Conservation (phyloP, 768 basidiomycete genomes). For the Leccinum fibrillosum region DNA sequence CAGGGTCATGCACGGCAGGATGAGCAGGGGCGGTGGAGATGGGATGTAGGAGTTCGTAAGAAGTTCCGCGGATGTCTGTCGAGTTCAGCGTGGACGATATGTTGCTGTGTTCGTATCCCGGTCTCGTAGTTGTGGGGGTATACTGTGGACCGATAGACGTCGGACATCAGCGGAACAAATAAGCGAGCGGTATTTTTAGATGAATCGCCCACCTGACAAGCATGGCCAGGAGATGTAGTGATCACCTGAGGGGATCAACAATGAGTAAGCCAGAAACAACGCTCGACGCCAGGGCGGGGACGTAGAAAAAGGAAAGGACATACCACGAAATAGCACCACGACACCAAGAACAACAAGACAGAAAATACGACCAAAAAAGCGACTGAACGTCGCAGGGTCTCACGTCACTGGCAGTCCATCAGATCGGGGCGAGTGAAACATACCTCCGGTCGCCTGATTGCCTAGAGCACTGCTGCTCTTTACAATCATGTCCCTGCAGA, state of each 20-base stretch:
- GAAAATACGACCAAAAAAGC: conserved; percentile 62
- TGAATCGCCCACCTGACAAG: conserved; percentile 51
- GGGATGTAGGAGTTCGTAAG: conserved; percentile 28
- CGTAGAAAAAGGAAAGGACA: conserved; percentile 14
- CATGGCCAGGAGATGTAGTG: conserved; percentile 65
- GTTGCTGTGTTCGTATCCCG: conserved; percentile 20
- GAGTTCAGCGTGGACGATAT: conserved; percentile 20
- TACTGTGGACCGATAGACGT: conserved; percentile 15
- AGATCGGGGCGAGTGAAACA: conserved; percentile 34
- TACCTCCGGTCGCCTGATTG: conserved; percentile 59
- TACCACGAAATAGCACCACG: conserved; percentile 80
- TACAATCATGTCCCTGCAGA: conserved; percentile 71
- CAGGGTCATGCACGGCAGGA: conserved; percentile 14
- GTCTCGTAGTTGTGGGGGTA: conserved; percentile 19
- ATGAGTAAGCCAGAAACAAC: neutral
- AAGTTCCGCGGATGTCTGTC: conserved; percentile 26
- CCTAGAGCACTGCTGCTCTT: conserved; percentile 41
- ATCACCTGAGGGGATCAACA: conserved; percentile 45
- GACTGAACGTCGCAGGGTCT: conserved; percentile 40
- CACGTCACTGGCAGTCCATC: conserved; percentile 1
- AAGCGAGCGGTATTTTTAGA: neutral
- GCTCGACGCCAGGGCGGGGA: neutral
- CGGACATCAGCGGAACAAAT: conserved; percentile 7
- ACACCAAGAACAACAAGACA: conserved; percentile 62
- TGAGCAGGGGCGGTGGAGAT: conserved; percentile 1